Conservation (phyloP, 495 filamentous ascomycete species). For the Clohesyomyces aquaticus region DNA sequence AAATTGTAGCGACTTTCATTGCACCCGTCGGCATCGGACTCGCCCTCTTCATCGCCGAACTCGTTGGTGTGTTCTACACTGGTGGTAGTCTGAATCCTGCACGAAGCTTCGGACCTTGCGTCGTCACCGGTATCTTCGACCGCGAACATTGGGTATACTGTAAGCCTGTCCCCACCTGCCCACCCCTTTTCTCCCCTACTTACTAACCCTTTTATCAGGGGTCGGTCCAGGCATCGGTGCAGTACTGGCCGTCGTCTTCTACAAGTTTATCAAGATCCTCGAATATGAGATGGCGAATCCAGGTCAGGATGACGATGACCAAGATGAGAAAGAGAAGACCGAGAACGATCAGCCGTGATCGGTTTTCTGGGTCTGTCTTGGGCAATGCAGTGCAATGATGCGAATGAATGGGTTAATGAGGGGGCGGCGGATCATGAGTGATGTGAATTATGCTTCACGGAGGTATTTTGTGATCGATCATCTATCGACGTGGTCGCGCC, state of each 20-base stretch:
- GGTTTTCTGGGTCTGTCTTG: neutral
- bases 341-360: neutral
- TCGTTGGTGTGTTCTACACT: slow-evolving; percentile 44
- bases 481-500: no score
- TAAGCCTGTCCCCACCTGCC: neutral
- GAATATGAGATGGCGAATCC: slow-evolving; percentile 41
- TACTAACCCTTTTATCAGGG: slow-evolving; percentile 7
- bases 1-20: slow-evolving; percentile 62
- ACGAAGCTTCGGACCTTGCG: slow-evolving; percentile 38
- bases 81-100: slow-evolving; percentile 43
- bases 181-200: neutral
- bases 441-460: no score
- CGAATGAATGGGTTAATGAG: no score
- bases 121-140: slow-evolving; percentile 32
- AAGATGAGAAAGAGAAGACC: slow-evolving; percentile 15
- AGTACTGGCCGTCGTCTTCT: slow-evolving; percentile 35
- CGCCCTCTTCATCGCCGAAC: slow-evolving; percentile 70
- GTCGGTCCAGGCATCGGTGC: slow-evolving; percentile 38
- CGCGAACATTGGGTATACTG: slow-evolving; percentile 43
- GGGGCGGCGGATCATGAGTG: no score
- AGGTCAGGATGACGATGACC: slow-evolving; percentile 34
- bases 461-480: no score
- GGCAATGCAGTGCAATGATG: no score
- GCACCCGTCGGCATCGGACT: slow-evolving; percentile 78
- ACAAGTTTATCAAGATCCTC: slow-evolving; percentile 37